phyloP scores from a whole-genome alignment of 2,329 filamentous ascomycete species.

The Cryphonectria radicalis region DNA sequence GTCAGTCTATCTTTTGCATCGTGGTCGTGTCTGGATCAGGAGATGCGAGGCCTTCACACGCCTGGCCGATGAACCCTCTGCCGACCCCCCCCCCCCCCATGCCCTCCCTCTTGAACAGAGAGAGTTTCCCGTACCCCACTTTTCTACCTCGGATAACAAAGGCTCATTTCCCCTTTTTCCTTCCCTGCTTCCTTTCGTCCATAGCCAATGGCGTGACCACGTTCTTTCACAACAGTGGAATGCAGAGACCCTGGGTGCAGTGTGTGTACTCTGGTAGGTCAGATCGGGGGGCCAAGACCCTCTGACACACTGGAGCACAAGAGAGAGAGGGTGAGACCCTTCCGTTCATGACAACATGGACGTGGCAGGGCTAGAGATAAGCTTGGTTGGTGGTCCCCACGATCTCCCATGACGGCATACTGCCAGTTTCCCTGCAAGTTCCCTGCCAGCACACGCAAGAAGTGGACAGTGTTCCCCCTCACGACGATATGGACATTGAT shows the following conservation, averaged over 20 bases:
- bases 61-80: neutral
- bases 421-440: neutral
- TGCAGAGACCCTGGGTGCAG: neutral
- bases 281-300: slow-evolving; percentile 16
- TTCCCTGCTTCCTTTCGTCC: slow-evolving; percentile 14
- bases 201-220: slow-evolving; percentile 27
- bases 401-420: neutral
- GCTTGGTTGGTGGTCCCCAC: neutral
- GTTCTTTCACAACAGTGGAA: slow-evolving; percentile 15
- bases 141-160: slow-evolving; percentile 25
- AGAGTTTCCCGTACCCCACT: slow-evolving; percentile 19
- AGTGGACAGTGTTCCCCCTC: neutral
- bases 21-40: slow-evolving; percentile 2
- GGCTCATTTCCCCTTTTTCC: slow-evolving; percentile 8
- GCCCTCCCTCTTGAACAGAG: neutral
- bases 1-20: neutral
- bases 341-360: slow-evolving; percentile 8
- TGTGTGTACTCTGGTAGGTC: neutral
- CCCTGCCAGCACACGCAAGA: slow-evolving; percentile 3
- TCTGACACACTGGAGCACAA: slow-evolving; percentile 1
- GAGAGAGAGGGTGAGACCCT: slow-evolving; percentile 9
- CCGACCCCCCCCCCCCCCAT: neutral
- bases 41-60: neutral
- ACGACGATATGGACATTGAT: neutral
- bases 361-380: slow-evolving; percentile 10